These are phyloP conservation scores for Alternaria arborescens DNA, from an alignment of 2,329 filamentous ascomycete genomes.

Conservation along the genomic window DNA sequence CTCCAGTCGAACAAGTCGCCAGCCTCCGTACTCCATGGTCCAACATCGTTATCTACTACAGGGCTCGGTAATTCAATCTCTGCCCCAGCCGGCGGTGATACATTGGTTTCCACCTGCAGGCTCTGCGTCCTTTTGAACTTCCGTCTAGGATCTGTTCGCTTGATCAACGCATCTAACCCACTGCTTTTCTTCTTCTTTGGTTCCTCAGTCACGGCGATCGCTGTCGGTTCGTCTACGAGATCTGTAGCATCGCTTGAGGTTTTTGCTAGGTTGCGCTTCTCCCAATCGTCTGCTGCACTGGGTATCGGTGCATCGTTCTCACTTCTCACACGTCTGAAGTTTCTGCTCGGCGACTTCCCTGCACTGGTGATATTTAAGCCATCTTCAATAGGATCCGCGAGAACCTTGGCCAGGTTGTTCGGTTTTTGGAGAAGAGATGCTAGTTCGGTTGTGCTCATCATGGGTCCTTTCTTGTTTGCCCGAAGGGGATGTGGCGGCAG, in stretches of 20 bases:
- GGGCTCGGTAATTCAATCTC: slow-evolving; percentile 33
- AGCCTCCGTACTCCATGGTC: slow-evolving; percentile 75
- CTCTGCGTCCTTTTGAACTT: slow-evolving; percentile 42
- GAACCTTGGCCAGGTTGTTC: slow-evolving; percentile 21
- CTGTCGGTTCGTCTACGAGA: slow-evolving; percentile 3
- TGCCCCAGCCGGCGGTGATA: slow-evolving; percentile 21
- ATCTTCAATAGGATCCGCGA: slow-evolving; percentile 39
- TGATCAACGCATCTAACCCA: slow-evolving; percentile 39
- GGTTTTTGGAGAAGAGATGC: slow-evolving; percentile 35
- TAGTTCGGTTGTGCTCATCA: slow-evolving; percentile 43
- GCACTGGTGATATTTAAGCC: slow-evolving; percentile 2
- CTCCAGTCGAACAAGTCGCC: slow-evolving; percentile 71
- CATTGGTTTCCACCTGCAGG: slow-evolving; percentile 34
- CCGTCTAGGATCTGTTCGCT: slow-evolving; percentile 42
- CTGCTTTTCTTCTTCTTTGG: slow-evolving; percentile 22
- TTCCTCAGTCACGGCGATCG: not conserved
- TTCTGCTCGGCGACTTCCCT: slow-evolving; percentile 23
- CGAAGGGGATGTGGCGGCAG: slow-evolving; percentile 32
- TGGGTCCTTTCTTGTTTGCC: slow-evolving; percentile 26
- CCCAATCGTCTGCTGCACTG: slow-evolving; percentile 41
- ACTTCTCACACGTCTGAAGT: slow-evolving; percentile 40
- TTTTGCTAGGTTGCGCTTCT: slow-evolving; percentile 35
- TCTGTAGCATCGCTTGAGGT: not conserved
- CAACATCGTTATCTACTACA: slow-evolving; percentile 63
- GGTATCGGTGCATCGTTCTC: slow-evolving; percentile 47